phyloP scores from a whole-genome alignment of 345 rosid genomes.

The Citrus sinensis region DVS_A1.0 CM039165.1:30494501-30495000 shows the following conservation, averaged over 20 bases:
- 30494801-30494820: constrained; percentile 86
- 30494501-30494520: background rate
- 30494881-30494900: constrained; percentile 42
- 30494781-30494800: constrained; percentile 85
- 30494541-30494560: background rate
- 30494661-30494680: background rate
- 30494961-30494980: constrained; percentile 84
- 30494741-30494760: constrained; percentile 10
- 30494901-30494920: constrained; percentile 55
- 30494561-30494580: background rate
- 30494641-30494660: background rate
- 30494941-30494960: constrained; percentile 74
- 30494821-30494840: constrained; percentile 75
- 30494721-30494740: constrained; percentile 4
- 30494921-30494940: constrained; percentile 81
- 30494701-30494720: background rate
- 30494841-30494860: constrained; percentile 51
- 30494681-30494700: background rate
- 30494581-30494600: background rate
- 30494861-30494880: constrained; percentile 38
- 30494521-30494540: constrained; percentile 3
- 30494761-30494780: constrained; percentile 76
- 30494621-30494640: background rate
- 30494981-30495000: constrained; percentile 81
- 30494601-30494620: background rate